phyloP scores from a whole-genome alignment of 768 basidiomycete genomes.

The Boletus patriciae region DNA sequence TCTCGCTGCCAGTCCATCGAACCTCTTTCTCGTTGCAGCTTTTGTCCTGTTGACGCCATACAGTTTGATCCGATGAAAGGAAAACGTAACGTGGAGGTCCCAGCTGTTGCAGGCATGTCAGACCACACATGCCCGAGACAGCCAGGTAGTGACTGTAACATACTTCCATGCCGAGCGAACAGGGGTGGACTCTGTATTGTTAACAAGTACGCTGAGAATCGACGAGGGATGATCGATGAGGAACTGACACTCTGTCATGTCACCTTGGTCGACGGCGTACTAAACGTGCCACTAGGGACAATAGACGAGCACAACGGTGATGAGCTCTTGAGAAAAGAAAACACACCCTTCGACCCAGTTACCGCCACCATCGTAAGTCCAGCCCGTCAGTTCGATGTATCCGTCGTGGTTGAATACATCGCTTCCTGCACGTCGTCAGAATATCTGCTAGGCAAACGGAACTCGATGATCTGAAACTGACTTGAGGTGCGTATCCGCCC shows the following conservation, averaged over 20 bases:
- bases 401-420: conserved; percentile 47
- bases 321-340: no score
- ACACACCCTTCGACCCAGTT: conserved; percentile 36
- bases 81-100: conserved; percentile 55
- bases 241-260: conserved; percentile 7
- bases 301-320: no score
- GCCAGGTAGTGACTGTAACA: conserved; percentile 12
- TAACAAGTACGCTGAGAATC: conserved; percentile 7
- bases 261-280: conserved; percentile 10
- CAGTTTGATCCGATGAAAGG: conserved; percentile 52
- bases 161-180: conserved; percentile 58
- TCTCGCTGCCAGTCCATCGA: conserved; percentile 40
- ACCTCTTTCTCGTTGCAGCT: conserved; percentile 43
- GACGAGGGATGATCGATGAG: no score
- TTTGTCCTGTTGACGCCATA: conserved; percentile 50
- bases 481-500: conserved; percentile 60
- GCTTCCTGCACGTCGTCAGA: conserved; percentile 28
- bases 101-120: conserved; percentile 33
- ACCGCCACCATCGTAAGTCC: conserved; percentile 48
- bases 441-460: neutral
- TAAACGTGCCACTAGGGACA: conserved; percentile 7
- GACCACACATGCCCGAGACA: no score
- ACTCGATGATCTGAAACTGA: conserved; percentile 8
- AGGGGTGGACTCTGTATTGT: conserved; percentile 56
- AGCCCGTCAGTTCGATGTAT: conserved; percentile 42